Evolutionary conservation across 129 eudicot species (phyloP).

Genomic region (Artemisia tridentata): DNA sequence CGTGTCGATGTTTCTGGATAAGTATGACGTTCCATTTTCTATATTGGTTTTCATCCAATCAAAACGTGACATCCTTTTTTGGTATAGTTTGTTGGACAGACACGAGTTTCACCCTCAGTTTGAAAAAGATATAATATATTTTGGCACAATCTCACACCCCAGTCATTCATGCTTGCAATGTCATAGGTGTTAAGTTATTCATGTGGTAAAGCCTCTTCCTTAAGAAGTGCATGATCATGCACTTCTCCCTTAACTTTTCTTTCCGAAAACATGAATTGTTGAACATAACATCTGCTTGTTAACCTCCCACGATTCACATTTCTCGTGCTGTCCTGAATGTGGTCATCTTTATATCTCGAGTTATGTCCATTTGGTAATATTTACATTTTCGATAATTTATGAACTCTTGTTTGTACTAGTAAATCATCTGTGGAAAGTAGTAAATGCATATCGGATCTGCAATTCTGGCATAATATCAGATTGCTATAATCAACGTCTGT

Average conservation of each 20-base stretch:
- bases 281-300: background rate
- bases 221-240: background rate
- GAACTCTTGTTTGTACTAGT: background rate
- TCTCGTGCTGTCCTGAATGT: background rate
- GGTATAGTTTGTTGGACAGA: background rate
- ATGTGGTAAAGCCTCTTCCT: background rate
- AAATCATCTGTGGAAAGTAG: constrained; percentile 1
- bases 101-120: background rate
- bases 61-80: background rate
- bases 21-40: constrained; percentile 4
- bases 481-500: background rate
- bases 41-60: background rate
- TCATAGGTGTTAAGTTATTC: background rate
- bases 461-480: constrained; percentile 4
- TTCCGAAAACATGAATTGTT: background rate
- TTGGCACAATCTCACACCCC: background rate
- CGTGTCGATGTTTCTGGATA: background rate
- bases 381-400: background rate
- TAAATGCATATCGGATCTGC: constrained; percentile 4
- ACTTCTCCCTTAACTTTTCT: background rate
- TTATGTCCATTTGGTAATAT: background rate
- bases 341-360: background rate
- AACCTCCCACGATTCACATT: background rate
- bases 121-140: background rate
- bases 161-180: constrained; percentile 8